Evolutionary conservation across 805 yeast species (phyloP), one percentile per base, ranked within the genome.

Genomic region (Metschnikowia anglica): DNA sequence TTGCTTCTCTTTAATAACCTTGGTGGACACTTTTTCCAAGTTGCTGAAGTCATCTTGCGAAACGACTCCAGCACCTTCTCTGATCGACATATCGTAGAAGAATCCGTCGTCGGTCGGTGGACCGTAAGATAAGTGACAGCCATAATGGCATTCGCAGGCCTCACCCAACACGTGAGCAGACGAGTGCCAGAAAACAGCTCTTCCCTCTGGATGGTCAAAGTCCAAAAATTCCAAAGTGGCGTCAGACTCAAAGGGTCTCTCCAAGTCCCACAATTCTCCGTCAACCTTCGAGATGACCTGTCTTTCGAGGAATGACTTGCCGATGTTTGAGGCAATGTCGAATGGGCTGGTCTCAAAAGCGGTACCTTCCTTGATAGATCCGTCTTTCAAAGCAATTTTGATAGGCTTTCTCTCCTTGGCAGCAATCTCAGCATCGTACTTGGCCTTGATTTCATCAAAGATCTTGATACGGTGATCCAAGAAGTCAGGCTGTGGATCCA

Each of bases 31-130:
- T 50, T 82, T 74, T 72, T 91, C 98, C 58, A 91, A 78, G 60
- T 77, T 80, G 45, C 81, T 74, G 74, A 88, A 93, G 66, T 93
- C 98, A 35, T 79, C 74, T 62, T 84, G 91, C 38, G 89, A 72
- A 31, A 93, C 90, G 12, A 61, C 68, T 76, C 85, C 69, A 46
- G 65, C 69, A 56, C 91, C 90, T 47, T 80, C 76, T 50, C 81
- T 82, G 59, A 89, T 81, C 44, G 95, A 76, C 85, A 93, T 89
- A 65, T 93, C 99, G 68, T 93, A 93, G 73, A 91, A 93, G 72
- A 93, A 93, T 34, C 99, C 99, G 52, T 91, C 98, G 42, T 84
- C 88, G 47, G 97, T 91, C 65, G 99, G 99, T 24, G 99, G 99
- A 54, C 99, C 99, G 49, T 68, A 65, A 23, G 74, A 70, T 53